A percentile compares a stretch with the other conserved stretches of the same genome.
These are phyloP conservation scores for Xenoacremonium recifei DNA, from an alignment of 2,329 filamentous ascomycete genomes.

Conservation along the genomic window DNA sequence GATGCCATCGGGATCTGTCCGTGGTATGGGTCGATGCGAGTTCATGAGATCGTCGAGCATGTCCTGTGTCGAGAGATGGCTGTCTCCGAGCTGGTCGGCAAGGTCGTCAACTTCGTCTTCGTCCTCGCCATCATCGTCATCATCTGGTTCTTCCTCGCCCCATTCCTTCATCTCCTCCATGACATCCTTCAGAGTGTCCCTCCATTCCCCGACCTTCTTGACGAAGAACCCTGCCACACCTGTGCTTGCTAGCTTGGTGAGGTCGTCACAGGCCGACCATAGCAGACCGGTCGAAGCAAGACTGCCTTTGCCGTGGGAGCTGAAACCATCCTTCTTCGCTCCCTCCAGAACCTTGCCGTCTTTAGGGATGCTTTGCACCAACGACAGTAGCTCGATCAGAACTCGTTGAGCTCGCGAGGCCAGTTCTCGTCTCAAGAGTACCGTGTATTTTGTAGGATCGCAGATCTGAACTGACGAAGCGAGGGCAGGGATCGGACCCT, in stretches of 20 bases:
- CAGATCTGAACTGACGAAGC: slow-evolving; percentile 69
- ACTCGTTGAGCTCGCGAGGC: slow-evolving; percentile 57
- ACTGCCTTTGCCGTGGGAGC: slow-evolving; percentile 49
- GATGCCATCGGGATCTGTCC: slow-evolving; percentile 61
- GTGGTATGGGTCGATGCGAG: slow-evolving; percentile 59
- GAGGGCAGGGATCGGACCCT: slow-evolving; percentile 71
- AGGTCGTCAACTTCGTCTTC: slow-evolving; percentile 44
- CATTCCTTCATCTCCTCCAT: slow-evolving; percentile 86
- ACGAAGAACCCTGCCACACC: slow-evolving; percentile 71
- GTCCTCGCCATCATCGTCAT: slow-evolving; percentile 54
- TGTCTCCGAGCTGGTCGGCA: slow-evolving; percentile 28
- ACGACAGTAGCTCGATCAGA: slow-evolving; percentile 58
- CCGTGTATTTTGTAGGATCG: slow-evolving; percentile 59
- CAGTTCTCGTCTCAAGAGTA: slow-evolving; percentile 62
- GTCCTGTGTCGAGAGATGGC: slow-evolving; percentile 46
- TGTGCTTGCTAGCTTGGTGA: slow-evolving; percentile 61
- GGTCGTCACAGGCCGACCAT: slow-evolving; percentile 79
- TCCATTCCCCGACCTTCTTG: slow-evolving; percentile 69
- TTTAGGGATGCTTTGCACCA: slow-evolving; percentile 59
- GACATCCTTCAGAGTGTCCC: slow-evolving; percentile 76
- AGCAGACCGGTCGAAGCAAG: slow-evolving; percentile 70
- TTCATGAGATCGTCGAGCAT: slow-evolving; percentile 69
- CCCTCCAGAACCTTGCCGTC: slow-evolving; percentile 53
- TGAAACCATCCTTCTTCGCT: slow-evolving; percentile 19
- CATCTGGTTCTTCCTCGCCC: slow-evolving; percentile 69